These are phyloP conservation scores for Myrmaecium sp. DNA, from an alignment of 2,329 filamentous ascomycete species.

Conservation along the genomic window DNA sequence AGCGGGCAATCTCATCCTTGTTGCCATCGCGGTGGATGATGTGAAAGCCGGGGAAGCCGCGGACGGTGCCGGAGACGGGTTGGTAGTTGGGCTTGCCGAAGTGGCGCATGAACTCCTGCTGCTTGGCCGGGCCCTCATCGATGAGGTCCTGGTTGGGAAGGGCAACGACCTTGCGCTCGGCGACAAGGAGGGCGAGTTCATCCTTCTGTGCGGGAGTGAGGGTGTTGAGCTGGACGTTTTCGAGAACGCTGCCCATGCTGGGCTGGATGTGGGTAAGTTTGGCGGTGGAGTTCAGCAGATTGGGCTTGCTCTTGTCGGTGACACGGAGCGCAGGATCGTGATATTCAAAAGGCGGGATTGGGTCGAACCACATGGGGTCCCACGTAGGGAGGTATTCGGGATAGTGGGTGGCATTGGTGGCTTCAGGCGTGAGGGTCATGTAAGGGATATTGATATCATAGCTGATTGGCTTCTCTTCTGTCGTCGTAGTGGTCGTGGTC, in stretches of 20 bases:
- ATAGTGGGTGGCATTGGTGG: constrained; percentile 22
- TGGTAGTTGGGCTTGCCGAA: constrained; percentile 30
- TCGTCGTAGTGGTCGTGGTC: neutral
- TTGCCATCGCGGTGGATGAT: constrained; percentile 30
- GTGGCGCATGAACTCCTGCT: constrained; percentile 27
- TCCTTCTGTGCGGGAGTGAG: constrained; percentile 31
- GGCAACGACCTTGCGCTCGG: constrained; percentile 29
- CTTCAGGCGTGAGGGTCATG: constrained; percentile 21
- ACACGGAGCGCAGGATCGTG: constrained; percentile 29
- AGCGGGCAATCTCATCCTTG: constrained; percentile 24
- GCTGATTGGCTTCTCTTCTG: constrained; percentile 16
- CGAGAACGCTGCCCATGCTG: constrained; percentile 24
- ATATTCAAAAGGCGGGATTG: constrained; percentile 27
- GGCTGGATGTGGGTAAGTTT: constrained; percentile 25
- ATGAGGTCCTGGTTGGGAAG: constrained; percentile 36
- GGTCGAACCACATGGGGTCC: constrained; percentile 30
- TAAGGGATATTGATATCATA: constrained; percentile 33
- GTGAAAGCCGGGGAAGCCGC: constrained; percentile 27
- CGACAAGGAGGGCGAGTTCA: constrained; percentile 28
- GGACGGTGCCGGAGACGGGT: constrained; percentile 25
- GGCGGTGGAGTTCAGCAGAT: constrained; percentile 15
- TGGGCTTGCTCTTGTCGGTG: constrained; percentile 21
- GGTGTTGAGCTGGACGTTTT: constrained; percentile 30
- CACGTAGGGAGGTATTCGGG: constrained; percentile 30
- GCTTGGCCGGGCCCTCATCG: constrained; percentile 23